Base-by-base conservation (phyloP, 1,139 yeast genomes). In the Taiozyma onychis region DNA sequence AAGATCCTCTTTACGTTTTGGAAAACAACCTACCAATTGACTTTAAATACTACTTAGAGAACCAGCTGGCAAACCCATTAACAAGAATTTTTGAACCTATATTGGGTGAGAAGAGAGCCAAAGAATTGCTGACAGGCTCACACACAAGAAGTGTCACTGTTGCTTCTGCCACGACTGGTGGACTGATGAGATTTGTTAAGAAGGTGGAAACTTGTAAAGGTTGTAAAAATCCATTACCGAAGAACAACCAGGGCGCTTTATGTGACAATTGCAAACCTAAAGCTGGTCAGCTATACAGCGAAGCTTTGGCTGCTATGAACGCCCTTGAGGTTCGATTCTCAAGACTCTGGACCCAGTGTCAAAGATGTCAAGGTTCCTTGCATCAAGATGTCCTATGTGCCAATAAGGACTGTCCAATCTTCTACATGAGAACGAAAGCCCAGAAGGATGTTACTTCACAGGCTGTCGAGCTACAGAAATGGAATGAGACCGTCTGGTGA, bases 261-360 rank as follows among this genome's bases (percentile, higher is more conserved):
- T 95, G 99, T 69, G 77, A 77, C 32, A 85, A 88, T 62, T 95
- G 99, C 72, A 71, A 79, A 28, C 72, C 75, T 24, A 81, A 80
- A 55, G 90, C 95, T 0, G 91, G 95, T 3, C 85, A 81, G 60
- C 68, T 90, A 39, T 93, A 90, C 63, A 83, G 91, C 26, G 80
- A 81, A 54, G 90, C 95, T 6, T 70, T 95, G 48, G 85, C 88
- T 6, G 85, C 82, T 54, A 83, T 91, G 76, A 87, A 89, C 62
- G 82, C 81, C 46, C 70, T 93, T 57, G 97, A 95, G 65, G 79
- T 81, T 55, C 85, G 86, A 60, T 95, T 89, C 63, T 85, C 96
- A 2, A 74, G 96, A 56, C 72, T 95, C 53, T 95, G 99, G 99
- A 93, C 99, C 0, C 97, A 95, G 65, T 95, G 99, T 66, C 99